Conservation (phyloP, 2,329 filamentous ascomycete species). For the Ophiostoma quercus region DNA sequence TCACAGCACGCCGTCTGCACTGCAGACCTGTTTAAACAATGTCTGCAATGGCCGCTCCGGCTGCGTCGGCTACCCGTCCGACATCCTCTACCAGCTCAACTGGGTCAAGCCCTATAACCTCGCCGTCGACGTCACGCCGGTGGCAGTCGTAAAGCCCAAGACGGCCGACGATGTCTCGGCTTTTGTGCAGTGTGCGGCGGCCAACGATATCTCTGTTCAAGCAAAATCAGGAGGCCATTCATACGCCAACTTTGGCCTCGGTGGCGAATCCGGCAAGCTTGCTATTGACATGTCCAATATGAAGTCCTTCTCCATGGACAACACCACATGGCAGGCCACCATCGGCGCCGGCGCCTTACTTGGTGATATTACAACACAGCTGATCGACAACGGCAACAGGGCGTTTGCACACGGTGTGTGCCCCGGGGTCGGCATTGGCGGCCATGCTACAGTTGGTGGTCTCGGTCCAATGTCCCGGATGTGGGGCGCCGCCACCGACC, state of each 20-base stretch:
- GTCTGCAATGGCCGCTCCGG: slow-evolving; percentile 42
- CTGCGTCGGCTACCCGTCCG: slow-evolving; percentile 45
- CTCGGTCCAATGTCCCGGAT: slow-evolving; percentile 54
- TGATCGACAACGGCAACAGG: slow-evolving; percentile 49
- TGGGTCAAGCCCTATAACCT: slow-evolving; percentile 54
- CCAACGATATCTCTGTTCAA: slow-evolving; percentile 50
- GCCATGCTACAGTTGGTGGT: slow-evolving; percentile 52
- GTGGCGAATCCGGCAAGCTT: slow-evolving; percentile 50
- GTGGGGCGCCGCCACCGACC: slow-evolving; percentile 54
- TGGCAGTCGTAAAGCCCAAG: slow-evolving; percentile 52
- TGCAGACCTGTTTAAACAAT: slow-evolving; percentile 39
- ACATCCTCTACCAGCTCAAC: slow-evolving; percentile 41
- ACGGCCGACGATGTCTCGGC: slow-evolving; percentile 50
- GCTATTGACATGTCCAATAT: slow-evolving; percentile 52
- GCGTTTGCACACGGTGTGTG: slow-evolving; percentile 57
- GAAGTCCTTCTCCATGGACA: slow-evolving; percentile 50
- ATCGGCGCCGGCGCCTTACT: slow-evolving; percentile 52
- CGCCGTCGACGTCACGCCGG: slow-evolving; percentile 43
- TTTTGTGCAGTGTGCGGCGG: slow-evolving; percentile 52
- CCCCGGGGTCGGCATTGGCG: slow-evolving; percentile 54
- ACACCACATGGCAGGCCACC: slow-evolving; percentile 47
- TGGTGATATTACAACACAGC: slow-evolving; percentile 45
- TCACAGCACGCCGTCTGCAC: neutral
- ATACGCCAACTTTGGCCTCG: slow-evolving; percentile 46
- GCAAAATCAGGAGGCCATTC: slow-evolving; percentile 61